A percentile compares a stretch with the other conserved stretches of the same genome.
phyloP scores from a whole-genome alignment of 768 basidiomycete species.

The Kwoniella sp. region DNA sequence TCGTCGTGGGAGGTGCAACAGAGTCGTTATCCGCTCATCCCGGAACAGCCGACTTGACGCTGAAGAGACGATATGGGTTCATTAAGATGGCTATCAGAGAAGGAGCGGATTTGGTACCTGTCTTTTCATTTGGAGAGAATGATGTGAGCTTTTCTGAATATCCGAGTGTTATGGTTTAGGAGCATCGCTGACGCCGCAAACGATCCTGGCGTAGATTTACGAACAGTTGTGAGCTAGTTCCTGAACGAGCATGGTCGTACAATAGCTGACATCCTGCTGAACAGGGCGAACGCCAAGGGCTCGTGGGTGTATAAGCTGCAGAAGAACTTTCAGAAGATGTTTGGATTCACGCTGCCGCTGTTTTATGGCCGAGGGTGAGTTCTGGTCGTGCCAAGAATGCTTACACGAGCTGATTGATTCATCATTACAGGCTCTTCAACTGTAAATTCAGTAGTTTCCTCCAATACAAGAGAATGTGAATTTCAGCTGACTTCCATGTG shows the following conservation, averaged over 20 bases:
- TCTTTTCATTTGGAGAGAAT: slow-evolving; percentile 98
- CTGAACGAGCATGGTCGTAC: too few species aligned
- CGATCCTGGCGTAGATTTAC: slow-evolving; percentile 68
- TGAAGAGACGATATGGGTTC: slow-evolving; percentile 75
- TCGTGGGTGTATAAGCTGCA: slow-evolving; percentile 83
- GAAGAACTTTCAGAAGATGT: slow-evolving; percentile 84
- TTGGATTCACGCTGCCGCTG: slow-evolving; percentile 95
- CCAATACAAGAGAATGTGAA: too few species aligned
- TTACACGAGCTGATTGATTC: not conserved
- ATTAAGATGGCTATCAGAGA: slow-evolving; percentile 67
- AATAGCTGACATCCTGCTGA: not conserved
- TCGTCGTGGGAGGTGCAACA: slow-evolving; percentile 94
- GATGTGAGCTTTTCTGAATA: slow-evolving; percentile 64
- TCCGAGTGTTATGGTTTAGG: too few species aligned
- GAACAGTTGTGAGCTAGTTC: slow-evolving; percentile 80
- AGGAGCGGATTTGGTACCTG: slow-evolving; percentile 87
- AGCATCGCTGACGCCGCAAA: not conserved
- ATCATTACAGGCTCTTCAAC: slow-evolving; percentile 66
- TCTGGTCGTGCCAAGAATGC: not conserved
- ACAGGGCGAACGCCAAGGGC: slow-evolving; percentile 75
- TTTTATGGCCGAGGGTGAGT: slow-evolving; percentile 85
- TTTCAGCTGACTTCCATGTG: not conserved
- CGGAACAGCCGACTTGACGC: slow-evolving; percentile 78
- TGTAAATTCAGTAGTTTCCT: slow-evolving; percentile 61
- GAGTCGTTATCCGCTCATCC: slow-evolving; percentile 92